phyloP scores from a whole-genome alignment of 495 filamentous ascomycete genomes.

The Oleoguttula mirabilis region DNA sequence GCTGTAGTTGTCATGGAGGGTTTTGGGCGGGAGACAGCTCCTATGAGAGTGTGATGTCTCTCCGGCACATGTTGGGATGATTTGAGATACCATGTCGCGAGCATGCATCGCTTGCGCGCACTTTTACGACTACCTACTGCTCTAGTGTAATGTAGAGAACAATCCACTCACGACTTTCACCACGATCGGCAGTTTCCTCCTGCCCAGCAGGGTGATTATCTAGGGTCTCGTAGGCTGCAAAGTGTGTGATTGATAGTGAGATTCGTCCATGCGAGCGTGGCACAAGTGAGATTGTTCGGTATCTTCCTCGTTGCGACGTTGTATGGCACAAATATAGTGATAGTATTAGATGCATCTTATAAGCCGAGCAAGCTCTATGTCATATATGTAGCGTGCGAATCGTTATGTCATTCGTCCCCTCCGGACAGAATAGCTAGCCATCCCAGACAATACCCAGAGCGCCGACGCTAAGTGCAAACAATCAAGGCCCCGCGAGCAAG shows the following conservation, averaged over 20 bases:
- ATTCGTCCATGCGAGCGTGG: not conserved
- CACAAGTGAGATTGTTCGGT: too few relatives aligned
- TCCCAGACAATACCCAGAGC: not conserved
- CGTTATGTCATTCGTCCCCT: not conserved
- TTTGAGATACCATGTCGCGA: not conserved
- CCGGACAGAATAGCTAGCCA: too few relatives aligned
- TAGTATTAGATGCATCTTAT: not conserved
- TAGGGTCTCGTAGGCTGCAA: not conserved
- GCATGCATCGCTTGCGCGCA: not conserved
- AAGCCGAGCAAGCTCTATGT: not conserved
- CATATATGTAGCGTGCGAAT: not conserved
- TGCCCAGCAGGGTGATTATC: not conserved
- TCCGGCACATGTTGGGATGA: not conserved
- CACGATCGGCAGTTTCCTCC: not conserved
- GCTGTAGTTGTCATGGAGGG: not conserved
- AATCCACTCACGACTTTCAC: not conserved
- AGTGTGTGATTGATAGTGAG: not conserved
- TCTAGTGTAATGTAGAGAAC: not conserved
- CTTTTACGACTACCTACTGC: not conserved
- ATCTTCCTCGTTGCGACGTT: too few relatives aligned
- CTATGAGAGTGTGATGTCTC: not conserved
- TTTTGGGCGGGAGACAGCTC: not conserved
- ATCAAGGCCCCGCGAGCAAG: not conserved
- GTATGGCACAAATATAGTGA: too few relatives aligned
- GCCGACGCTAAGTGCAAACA: constrained; percentile 5